Evolutionary conservation across 371 early-diverging fungal species (phyloP).

Genomic region (Mucor saturninus): DNA sequence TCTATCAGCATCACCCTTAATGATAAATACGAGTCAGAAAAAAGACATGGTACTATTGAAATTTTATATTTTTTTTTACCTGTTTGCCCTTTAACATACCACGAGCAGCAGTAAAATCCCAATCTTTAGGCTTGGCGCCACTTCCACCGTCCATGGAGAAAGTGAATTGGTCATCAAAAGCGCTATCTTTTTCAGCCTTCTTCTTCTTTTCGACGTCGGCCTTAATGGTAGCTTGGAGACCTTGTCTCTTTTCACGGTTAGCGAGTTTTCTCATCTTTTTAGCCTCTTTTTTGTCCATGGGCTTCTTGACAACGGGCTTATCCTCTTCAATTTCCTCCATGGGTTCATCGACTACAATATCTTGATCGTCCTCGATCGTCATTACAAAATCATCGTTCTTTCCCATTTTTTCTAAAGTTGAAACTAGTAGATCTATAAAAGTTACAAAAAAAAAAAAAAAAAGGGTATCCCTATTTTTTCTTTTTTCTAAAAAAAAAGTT

Average conservation of each 20-base stretch:
- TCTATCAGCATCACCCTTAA: slow-evolving; percentile 28
- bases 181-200: slow-evolving; percentile 40
- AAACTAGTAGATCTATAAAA: background rate
- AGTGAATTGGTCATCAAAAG: slow-evolving; percentile 71
- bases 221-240: slow-evolving; percentile 7
- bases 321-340: slow-evolving; percentile 37
- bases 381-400: slow-evolving; percentile 71
- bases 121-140: slow-evolving; percentile 49
- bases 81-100: slow-evolving; percentile 68
- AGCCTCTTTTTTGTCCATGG: slow-evolving; percentile 24
- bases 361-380: slow-evolving; percentile 82
- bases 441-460: background rate
- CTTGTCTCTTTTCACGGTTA: slow-evolving; percentile 16
- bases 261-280: slow-evolving; percentile 42
- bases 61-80: slow-evolving; percentile 29
- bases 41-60: background rate
- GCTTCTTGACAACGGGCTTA: slow-evolving; percentile 11
- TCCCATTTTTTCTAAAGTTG: slow-evolving; percentile 7
- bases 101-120: slow-evolving; percentile 86
- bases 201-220: slow-evolving; percentile 36
- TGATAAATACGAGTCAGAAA: background rate
- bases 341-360: slow-evolving; percentile 53
- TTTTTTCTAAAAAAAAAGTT: background rate
- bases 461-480: background rate
- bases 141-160: slow-evolving; percentile 78